phyloP scores from a whole-genome alignment of 2,329 filamentous ascomycete genomes.

The Leptosphaerulina australis region DNA sequence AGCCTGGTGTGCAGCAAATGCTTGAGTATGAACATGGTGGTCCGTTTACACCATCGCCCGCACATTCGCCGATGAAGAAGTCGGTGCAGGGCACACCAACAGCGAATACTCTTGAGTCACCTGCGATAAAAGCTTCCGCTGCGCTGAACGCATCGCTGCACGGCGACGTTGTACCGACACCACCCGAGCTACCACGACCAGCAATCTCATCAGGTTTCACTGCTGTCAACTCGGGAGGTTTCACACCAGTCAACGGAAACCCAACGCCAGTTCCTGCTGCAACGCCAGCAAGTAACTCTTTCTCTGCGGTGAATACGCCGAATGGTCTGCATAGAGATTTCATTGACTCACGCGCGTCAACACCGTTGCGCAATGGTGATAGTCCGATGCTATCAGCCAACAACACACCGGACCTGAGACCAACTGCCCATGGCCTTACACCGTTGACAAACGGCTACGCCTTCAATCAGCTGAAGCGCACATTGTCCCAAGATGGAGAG shows the following conservation, averaged over 20 bases:
- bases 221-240: constrained; percentile 69
- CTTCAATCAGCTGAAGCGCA: constrained; percentile 73
- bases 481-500: constrained; percentile 59
- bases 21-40: constrained; percentile 92
- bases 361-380: constrained; percentile 64
- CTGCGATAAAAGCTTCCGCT: constrained; percentile 64
- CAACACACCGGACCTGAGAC: constrained; percentile 68
- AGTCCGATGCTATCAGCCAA: constrained; percentile 69
- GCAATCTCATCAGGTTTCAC: constrained; percentile 68
- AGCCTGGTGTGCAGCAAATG: constrained; percentile 95
- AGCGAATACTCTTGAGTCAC: constrained; percentile 66
- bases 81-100: constrained; percentile 57
- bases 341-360: constrained; percentile 61
- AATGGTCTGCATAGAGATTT: constrained; percentile 60
- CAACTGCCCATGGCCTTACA: constrained; percentile 55
- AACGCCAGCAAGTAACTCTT: constrained; percentile 46
- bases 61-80: constrained; percentile 73
- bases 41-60: constrained; percentile 79
- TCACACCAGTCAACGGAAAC: constrained; percentile 69
- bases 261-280: constrained; percentile 29
- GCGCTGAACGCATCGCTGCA: constrained; percentile 63
- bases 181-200: constrained; percentile 63
- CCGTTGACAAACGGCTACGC: constrained; percentile 58
- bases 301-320: constrained; percentile 64
- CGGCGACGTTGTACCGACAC: constrained; percentile 36